phyloP scores from a whole-genome alignment of 495 filamentous ascomycete genomes.

The Physcia stellaris region DNA sequence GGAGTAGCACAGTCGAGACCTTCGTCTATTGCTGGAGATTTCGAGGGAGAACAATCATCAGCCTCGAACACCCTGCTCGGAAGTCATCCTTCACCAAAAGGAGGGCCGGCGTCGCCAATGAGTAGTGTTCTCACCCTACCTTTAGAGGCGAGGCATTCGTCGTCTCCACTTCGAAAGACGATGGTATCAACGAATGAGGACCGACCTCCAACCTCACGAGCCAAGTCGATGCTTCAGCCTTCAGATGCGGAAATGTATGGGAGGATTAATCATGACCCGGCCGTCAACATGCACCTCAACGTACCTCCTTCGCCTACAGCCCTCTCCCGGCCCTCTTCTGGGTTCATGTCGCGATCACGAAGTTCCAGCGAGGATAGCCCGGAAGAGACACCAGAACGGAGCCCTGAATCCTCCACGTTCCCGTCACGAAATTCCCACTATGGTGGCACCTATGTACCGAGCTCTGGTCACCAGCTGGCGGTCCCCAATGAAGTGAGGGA shows the following conservation, averaged over 20 bases:
- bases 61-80: slow-evolving; percentile 6
- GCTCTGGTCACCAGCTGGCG: not conserved
- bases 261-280: slow-evolving; percentile 5
- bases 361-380: not conserved
- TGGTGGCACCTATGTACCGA: not conserved
- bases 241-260: slow-evolving; percentile 2
- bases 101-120: not conserved
- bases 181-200: not conserved
- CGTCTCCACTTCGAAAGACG: not conserved
- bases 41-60: not conserved
- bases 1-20: slow-evolving; percentile 7
- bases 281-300: slow-evolving; percentile 4
- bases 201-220: not conserved
- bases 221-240: not conserved
- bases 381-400: not conserved
- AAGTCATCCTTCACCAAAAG: slow-evolving; percentile 4
- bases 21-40: slow-evolving; percentile 1
- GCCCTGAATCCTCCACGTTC: not conserved
- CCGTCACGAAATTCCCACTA: not conserved
- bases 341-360: not conserved
- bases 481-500: not conserved
- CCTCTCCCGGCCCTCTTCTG: not conserved
- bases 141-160: slow-evolving; percentile 1
- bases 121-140: slow-evolving; percentile 4
- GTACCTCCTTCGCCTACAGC: slow-evolving; percentile 1